These are phyloP conservation scores for Candida insectalens DNA, from an alignment of 805 yeast species.

Conservation along the genomic window DNA sequence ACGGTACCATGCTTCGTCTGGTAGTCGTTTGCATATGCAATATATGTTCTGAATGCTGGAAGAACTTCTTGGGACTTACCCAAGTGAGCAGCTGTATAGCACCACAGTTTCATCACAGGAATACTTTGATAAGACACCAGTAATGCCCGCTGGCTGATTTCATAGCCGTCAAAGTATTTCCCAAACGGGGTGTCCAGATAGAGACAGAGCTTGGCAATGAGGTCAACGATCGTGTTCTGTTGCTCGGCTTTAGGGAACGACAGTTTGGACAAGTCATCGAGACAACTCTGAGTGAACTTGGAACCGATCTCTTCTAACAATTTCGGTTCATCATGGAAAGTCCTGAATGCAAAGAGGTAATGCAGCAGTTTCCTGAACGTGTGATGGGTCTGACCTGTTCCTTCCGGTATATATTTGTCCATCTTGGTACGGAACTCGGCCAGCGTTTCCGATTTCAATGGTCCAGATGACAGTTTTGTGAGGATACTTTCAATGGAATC, in stretches of 20 bases:
- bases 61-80: constrained; percentile 14
- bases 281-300: constrained; percentile 6
- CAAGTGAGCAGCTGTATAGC: constrained; percentile 18
- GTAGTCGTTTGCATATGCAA: constrained; percentile 30
- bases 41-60: constrained; percentile 30
- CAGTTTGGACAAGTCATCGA: constrained; percentile 13
- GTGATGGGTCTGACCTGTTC: not conserved
- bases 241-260: constrained; percentile 37
- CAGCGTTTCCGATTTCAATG: constrained; percentile 3
- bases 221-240: constrained; percentile 22
- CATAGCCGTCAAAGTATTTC: constrained; percentile 13
- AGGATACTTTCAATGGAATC: constrained; percentile 8
- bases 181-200: constrained; percentile 8
- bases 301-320: constrained; percentile 1
- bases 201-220: constrained; percentile 22
- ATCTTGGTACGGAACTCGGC: constrained; percentile 4
- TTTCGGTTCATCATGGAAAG: constrained; percentile 4
- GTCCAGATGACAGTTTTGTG: not conserved
- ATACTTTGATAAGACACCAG: constrained; percentile 37
- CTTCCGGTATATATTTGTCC: constrained; percentile 1
- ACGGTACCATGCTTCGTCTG: constrained; percentile 24
- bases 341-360: constrained; percentile 12
- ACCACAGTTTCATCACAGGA: constrained; percentile 26
- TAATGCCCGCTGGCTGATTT: constrained; percentile 24
- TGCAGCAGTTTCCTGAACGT: constrained; percentile 7